phyloP scores from a whole-genome alignment of 352 stramenopile species.

The Nothophytophthora sp. region DNA sequence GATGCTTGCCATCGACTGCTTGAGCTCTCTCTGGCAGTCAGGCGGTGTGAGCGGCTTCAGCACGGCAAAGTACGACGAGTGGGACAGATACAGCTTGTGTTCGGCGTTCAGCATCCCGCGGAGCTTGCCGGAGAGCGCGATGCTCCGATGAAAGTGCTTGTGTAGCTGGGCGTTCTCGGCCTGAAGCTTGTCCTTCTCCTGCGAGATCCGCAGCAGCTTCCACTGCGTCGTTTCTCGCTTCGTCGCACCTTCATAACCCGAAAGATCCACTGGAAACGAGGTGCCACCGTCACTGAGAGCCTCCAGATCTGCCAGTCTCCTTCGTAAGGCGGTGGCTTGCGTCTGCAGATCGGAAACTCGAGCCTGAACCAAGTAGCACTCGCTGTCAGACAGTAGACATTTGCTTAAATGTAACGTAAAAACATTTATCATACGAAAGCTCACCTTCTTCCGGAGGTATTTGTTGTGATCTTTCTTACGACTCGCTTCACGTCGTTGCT shows the following conservation, averaged over 20 bases:
- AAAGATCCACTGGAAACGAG: no score
- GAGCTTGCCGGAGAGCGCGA: constrained; percentile 8
- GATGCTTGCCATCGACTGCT: constrained; percentile 12
- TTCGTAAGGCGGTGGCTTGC: constrained; percentile 20
- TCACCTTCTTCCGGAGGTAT: constrained; percentile 34
- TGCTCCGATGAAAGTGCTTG: constrained; percentile 22
- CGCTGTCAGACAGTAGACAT: not conserved
- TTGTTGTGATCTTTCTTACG: constrained; percentile 30
- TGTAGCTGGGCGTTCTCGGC: constrained; percentile 30
- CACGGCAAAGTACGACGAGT: constrained; percentile 30
- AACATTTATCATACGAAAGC: no score
- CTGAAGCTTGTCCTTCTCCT: constrained; percentile 22
- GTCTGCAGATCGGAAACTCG: constrained; percentile 21
- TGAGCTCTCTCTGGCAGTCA: constrained; percentile 18
- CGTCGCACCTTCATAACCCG: no score
- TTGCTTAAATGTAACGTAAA: no score
- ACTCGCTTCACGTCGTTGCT: constrained; percentile 16
- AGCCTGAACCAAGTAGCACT: constrained; percentile 10
- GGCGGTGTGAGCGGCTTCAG: constrained; percentile 25
- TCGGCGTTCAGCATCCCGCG: constrained; percentile 30
- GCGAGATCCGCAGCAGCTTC: constrained; percentile 10
- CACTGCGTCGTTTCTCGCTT: constrained; percentile 3
- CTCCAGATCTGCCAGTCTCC: not conserved
- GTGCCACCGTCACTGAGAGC: not conserved
- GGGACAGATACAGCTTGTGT: constrained; percentile 30